Evolutionary conservation across 1,139 yeast genomes (phyloP), one percentile per base, ranked within the genome.

Genomic region (Torulaspora pretoriensis): DNA sequence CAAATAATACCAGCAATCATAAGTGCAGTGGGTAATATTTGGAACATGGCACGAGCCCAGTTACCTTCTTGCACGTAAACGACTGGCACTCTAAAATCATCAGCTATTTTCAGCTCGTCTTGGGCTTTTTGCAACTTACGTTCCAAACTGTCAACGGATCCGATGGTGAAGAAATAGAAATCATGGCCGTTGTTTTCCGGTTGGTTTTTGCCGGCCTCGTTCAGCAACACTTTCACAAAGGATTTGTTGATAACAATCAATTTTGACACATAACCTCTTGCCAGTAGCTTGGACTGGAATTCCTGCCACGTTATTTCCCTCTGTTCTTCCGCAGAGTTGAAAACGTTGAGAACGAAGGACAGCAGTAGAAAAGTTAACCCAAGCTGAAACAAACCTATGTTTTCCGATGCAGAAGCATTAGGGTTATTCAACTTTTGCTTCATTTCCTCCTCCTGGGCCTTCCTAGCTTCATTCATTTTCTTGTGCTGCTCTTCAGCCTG

Each of bases 1-100:
- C 85, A 84, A 65, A 80, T 78, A 42, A 83, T 70, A 43, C 89
- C 89, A 40, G 82, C 89, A 56, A 84, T 75, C 67, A 84, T 73
- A 37, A 84, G 61, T 1, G 80, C 72, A 0, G 92, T 83, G 27
- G 94, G 94, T 46, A 83, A 67, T 40, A 84, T 72, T 35, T 81
- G 84, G 54, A 78, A 70, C 10, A 82, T 48, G 33, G 78, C 74
- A 53, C 75, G 77, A 45, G 76, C 57, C 71, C 83, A 69, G 24
- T 78, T 74, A 2, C 83, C 80, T 46, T 80, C 73, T 51, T 80
- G 85, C 33, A 73, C 74, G 53, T 82, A 84, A 35, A 74, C 67
- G 9, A 84, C 77, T 0, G 94, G 92, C 30, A 83, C 64, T 57
- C 84, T 72, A 55, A 77, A 78, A 34, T 76, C 77, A 14, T 77